Evolutionary conservation across 2,329 filamentous ascomycete genomes (phyloP), one percentile per base, ranked within the genome.

Genomic region (Fusarium aywerte): DNA sequence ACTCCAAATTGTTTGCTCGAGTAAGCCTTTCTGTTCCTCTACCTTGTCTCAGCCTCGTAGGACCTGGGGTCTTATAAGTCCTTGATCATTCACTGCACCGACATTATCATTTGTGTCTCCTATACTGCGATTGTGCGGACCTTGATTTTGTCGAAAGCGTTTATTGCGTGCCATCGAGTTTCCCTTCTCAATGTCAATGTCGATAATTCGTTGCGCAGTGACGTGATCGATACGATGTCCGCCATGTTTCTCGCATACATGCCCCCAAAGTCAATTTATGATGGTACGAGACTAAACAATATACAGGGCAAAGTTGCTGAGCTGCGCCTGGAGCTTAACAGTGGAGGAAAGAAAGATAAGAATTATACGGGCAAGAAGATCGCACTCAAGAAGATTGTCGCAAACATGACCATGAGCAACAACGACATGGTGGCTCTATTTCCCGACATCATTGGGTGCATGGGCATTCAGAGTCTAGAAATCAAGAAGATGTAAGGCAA

Each of bases 331-430:
- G 96, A 99, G 84, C 88, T 99, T 77, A 94, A 93, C 80, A 92
- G 90, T 80, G 93, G 93, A 77, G 91, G 92, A 71, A 97, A 97
- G 85, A 99, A 98, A 84, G 96, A 99, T 83, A 98, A 97, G 87
- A 97, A 96, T 81, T 91, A 93, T 81, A 87, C 90, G 42, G 89
- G 89, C 70, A 99, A 98, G 85, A 98, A 98, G 87, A 96, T 97
- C 76, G 94, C 96, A 12, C 86, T 99, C 67, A 99, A 99, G 87
- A 97, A 97, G 86, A 98, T 99, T 72, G 96, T 99, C 73, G 96
- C 96, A 78, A 99, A 99, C 78, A 99, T 99, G 96, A 99, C 96
- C 69, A 99, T 99, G 96, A 98, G 95, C 87, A 99, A 99, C 82
- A 99, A 98, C 76, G 96, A 99, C 80, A 99, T 99, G 96, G 91